Evolutionary conservation across 1,139 yeast genomes (phyloP).

Genomic region (Hyphopichia burtonii): DNA sequence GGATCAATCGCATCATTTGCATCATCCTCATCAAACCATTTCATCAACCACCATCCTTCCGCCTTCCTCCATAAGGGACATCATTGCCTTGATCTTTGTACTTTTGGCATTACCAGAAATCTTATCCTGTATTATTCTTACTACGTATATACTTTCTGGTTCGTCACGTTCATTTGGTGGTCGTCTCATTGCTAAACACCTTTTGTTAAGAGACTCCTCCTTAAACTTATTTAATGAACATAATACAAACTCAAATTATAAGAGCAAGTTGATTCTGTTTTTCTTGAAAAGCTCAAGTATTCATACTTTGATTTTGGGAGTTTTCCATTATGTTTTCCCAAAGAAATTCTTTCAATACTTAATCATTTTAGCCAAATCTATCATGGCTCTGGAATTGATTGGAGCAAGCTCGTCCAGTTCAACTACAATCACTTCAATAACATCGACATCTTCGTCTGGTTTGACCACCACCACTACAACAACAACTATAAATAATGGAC

Average conservation of each 20-base stretch:
- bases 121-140: conserved; percentile 36
- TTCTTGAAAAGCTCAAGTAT: conserved; percentile 23
- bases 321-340: conserved; percentile 31
- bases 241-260: conserved; percentile 14
- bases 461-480: conserved; percentile 14
- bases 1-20: neutral
- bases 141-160: conserved; percentile 41
- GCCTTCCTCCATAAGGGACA: conserved; percentile 40
- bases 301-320: conserved; percentile 30
- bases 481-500: neutral
- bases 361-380: conserved; percentile 47
- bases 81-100: conserved; percentile 42
- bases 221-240: conserved; percentile 8
- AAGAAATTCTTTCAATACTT: conserved; percentile 35
- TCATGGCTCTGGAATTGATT: conserved; percentile 49
- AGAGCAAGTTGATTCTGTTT: conserved; percentile 17
- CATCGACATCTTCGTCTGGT: conserved; percentile 13
- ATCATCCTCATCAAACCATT: conserved; percentile 4
- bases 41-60: conserved; percentile 18
- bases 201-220: conserved; percentile 11
- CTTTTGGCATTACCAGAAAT: conserved; percentile 42
- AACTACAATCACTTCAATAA: conserved; percentile 20
- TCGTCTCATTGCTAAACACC: conserved; percentile 33
- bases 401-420: conserved; percentile 31
- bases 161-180: conserved; percentile 44